These are phyloP conservation scores for Lipomyces sp. DNA, from an alignment of 805 yeast species.

Conservation along the genomic window DNA sequence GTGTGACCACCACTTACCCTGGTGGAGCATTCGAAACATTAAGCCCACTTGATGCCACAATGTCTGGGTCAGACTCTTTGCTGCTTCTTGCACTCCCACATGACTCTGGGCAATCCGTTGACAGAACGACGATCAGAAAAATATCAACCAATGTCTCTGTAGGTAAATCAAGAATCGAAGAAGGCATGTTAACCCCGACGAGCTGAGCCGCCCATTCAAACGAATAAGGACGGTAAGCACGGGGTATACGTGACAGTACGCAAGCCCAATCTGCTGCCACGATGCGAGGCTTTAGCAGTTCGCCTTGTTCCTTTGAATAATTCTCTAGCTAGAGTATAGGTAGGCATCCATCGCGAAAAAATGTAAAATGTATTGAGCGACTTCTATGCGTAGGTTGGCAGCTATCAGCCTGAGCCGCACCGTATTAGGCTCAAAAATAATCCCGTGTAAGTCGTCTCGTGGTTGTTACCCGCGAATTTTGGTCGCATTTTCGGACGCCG, in stretches of 20 bases:
- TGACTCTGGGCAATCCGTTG: background rate
- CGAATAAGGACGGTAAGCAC: no score
- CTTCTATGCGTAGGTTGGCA: no score
- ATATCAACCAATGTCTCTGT: slow-evolving; percentile 14
- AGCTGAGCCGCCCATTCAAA: background rate
- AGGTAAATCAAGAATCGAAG: slow-evolving; percentile 11
- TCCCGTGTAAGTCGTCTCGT: no score
- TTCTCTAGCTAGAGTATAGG: background rate
- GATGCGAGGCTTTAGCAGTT: background rate
- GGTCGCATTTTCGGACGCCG: no score
- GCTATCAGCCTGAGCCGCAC: no score
- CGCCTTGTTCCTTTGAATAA: background rate
- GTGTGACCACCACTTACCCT: background rate
- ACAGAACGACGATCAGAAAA: slow-evolving; percentile 5
- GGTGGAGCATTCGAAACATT: background rate
- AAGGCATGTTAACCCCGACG: background rate
- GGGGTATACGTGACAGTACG: background rate
- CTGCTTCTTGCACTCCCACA: background rate
- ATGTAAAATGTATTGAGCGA: background rate
- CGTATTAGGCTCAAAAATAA: no score
- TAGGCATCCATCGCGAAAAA: background rate
- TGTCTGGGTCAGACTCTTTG: background rate
- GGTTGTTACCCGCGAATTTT: no score
- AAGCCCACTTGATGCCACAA: background rate
- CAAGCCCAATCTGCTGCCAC: background rate